Percentiles rank a stretch among this genome's conserved stretches.
Evolutionary conservation across 2,329 filamentous ascomycete species (phyloP).

Genomic region (Pyrenophora teres): DNA sequence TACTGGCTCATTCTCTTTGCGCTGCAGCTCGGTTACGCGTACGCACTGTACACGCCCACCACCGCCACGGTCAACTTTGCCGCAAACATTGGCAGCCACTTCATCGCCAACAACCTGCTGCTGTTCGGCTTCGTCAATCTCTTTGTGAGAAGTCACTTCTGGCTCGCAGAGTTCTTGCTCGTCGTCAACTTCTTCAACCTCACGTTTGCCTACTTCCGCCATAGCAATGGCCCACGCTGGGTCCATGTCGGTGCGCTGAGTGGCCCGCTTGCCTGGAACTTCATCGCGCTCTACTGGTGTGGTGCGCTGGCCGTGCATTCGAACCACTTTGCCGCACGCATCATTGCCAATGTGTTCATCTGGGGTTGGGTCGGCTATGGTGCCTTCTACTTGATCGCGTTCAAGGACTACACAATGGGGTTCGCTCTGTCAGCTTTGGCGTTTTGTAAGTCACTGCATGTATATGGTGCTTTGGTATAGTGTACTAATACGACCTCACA

Average conservation of each 20-base stretch:
- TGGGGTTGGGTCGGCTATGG: constrained; percentile 83
- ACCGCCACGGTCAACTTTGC: constrained; percentile 68
- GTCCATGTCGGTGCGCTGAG: constrained; percentile 78
- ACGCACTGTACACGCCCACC: constrained; percentile 73
- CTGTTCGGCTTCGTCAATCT: constrained; percentile 82
- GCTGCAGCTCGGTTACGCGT: constrained; percentile 75
- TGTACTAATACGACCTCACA: constrained; percentile 30
- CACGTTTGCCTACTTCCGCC: constrained; percentile 76
- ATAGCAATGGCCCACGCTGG: constrained; percentile 70
- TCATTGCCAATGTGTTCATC: constrained; percentile 85
- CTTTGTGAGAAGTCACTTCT: constrained; percentile 77
- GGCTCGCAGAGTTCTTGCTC: constrained; percentile 75
- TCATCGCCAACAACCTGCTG: constrained; percentile 83
- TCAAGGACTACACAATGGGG: constrained; percentile 78
- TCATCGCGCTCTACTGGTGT: constrained; percentile 86
- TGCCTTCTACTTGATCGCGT: constrained; percentile 72
- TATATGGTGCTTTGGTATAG: too few relatives aligned
- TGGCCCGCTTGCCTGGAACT: constrained; percentile 82
- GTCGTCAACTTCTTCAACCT: constrained; percentile 84
- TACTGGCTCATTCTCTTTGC: constrained; percentile 82
- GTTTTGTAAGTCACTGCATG: constrained; percentile 59
- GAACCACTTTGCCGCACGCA: constrained; percentile 68
- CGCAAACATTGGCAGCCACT: constrained; percentile 79
- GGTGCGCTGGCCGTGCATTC: constrained; percentile 79
- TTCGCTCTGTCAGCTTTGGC: constrained; percentile 75